Evolutionary conservation across 495 filamentous ascomycete genomes (phyloP).

Genomic region (Penicillium arizonense): DNA sequence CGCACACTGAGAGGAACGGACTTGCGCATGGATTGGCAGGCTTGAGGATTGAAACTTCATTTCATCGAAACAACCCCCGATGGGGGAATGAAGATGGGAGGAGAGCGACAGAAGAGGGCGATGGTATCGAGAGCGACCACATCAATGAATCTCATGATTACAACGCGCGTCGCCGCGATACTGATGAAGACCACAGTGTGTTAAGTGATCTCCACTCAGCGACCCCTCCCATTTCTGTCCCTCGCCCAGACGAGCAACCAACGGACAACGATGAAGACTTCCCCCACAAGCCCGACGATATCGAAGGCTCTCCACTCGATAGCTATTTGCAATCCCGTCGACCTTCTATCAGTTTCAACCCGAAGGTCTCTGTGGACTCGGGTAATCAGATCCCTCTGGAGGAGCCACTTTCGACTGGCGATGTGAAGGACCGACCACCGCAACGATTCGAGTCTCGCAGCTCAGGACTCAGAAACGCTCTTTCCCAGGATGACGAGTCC

Average conservation of each 20-base stretch:
- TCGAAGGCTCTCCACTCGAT: conserved; percentile 41
- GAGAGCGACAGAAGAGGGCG: conserved; percentile 28
- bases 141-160: conserved; percentile 42
- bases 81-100: conserved; percentile 28
- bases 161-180: conserved; percentile 41
- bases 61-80: conserved; percentile 25
- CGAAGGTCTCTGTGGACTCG: conserved; percentile 38
- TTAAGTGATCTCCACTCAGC: conserved; percentile 45
- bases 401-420: conserved; percentile 38
- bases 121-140: conserved; percentile 47
- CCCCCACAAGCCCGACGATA: conserved; percentile 44
- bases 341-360: conserved; percentile 44
- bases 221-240: conserved; percentile 48
- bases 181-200: conserved; percentile 47
- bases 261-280: conserved; percentile 25
- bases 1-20: conserved; percentile 31
- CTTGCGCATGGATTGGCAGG: conserved; percentile 28
- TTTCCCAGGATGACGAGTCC: conserved; percentile 33
- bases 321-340: conserved; percentile 40
- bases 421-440: conserved; percentile 21
- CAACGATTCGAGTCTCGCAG: conserved; percentile 37
- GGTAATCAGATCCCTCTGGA: conserved; percentile 36
- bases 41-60: conserved; percentile 45
- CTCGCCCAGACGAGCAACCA: conserved; percentile 35
- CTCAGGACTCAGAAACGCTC: conserved; percentile 40